A percentile compares a stretch with the other conserved stretches of the same genome.
Conservation (phyloP, 208 protist species). For the Leishmania tarentolae region DNA sequence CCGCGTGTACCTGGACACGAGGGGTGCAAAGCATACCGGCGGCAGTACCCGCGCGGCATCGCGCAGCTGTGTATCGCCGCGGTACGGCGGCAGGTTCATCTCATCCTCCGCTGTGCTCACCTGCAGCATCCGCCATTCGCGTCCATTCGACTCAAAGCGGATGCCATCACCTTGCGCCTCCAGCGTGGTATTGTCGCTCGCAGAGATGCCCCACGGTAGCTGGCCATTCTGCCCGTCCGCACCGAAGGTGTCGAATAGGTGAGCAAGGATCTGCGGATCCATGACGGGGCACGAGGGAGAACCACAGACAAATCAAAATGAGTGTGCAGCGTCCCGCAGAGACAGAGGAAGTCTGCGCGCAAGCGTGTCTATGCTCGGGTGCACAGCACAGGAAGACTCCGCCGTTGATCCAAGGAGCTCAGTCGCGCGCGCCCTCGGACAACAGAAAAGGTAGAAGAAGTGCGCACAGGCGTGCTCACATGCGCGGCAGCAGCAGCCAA, state of each 20-base stretch:
- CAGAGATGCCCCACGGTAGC: slow-evolving; percentile 20
- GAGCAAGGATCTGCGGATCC: slow-evolving; percentile 26
- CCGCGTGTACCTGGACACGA: slow-evolving; percentile 39
- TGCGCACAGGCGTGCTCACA: no score
- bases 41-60: slow-evolving; percentile 37
- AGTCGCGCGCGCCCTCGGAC: neutral
- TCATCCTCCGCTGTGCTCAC: slow-evolving; percentile 26
- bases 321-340: neutral
- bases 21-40: slow-evolving; percentile 34
- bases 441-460: no score
- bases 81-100: slow-evolving; percentile 21
- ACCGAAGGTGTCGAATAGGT: slow-evolving; percentile 23
- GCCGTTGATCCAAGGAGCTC: neutral
- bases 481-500: neutral
- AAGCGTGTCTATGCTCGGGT: neutral
- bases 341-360: neutral
- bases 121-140: slow-evolving; percentile 33
- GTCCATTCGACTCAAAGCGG: slow-evolving; percentile 33
- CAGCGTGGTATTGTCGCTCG: neutral
- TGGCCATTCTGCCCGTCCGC: slow-evolving; percentile 7
- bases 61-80: slow-evolving; percentile 32
- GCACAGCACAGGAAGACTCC: neutral
- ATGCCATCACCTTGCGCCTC: slow-evolving; percentile 17
- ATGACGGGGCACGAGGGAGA: neutral
- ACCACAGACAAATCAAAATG: neutral